Evolutionary conservation across 257 asterid species (phyloP), one percentile per base, ranked within the genome.

Genomic region (Salvia splendens): DNA sequence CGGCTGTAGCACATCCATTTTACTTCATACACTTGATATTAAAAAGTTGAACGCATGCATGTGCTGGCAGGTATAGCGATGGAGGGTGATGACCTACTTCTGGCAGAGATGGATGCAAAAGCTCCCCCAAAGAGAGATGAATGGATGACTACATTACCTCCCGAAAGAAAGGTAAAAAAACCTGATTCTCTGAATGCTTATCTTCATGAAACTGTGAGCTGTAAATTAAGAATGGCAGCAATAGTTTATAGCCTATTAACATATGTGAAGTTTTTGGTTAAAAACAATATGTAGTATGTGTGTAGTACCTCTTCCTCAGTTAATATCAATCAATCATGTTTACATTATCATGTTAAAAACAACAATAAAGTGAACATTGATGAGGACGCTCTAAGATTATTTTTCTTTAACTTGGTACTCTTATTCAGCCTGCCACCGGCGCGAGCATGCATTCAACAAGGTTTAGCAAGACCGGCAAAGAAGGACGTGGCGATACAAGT

Each of bases 101-200:
- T 93, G 79, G 99, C 96, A 0, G 92, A 90, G 78, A 74, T 76
- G 81, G 94, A 88, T 16, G 92, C 68, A 45, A 84, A 84, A 81
- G 88, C 62, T 33, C 81, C 80, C 54, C 92, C 89, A 14, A 80
- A 74, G 76, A 82, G 99, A 78, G 99, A 93, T 42, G 97, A 93
- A 77, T 93, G 99, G 99, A 93, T 90, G 99, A 93, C 97, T 61
- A 78, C 86, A 40, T 84, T 93, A 73, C 99, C 99, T 52, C 99
- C 97, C 0, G 99, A 94, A 83, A 85, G 95, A 87, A 86, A 83
- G 78, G 98, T 92, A 51, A 45, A 50, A 54, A 0, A 15, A 36
- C 53, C 51, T 51, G 38, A 20, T 7, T 14, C 40, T 64, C 35
- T 41, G 16, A 52, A 35, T 51, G 10, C 43, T 30, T 43, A 49